Evolutionary conservation across 176 grass and related monocot genomes (phyloP), one percentile per base, ranked within the genome.

Genomic region (Rhynchospora breviuscula): DNA sequence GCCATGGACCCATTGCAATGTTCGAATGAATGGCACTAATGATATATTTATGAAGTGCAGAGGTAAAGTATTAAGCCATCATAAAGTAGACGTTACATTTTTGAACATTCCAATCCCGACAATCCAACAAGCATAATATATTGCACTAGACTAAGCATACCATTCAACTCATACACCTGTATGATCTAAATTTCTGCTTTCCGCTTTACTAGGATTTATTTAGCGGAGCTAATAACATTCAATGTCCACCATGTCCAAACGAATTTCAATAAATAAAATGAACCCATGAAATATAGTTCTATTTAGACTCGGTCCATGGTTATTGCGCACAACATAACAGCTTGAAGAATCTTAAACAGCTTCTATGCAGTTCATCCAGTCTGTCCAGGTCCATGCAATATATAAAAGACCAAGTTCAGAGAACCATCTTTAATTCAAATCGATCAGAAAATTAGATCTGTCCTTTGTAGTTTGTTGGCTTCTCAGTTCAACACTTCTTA

Each of bases 61-160:
- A 43, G 80, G 60, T 18, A 64, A 82, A 53, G 2, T 10, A 22
- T 67, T 31, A 82, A 65, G 59, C 17, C 25, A 23, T 44, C 63
- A 67, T 53, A 68, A 82, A 67, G 80, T 63, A 68, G 80, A 82
- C 80, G 80, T 82, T 82, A 82, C 62, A 82, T 54, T 82, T 40
- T 82, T 67, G 80, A 82, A 82, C 44, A 53, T 65, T 67, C 43
- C 63, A 82, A 68, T 35, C 22, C 80, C 80, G 80, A 82, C 80
- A 68, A 67, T 10, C 25, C 7, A 66, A 67, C 78, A 51, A 53
- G 3, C 21, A 31, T 25, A 15, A 67, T 63, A 67, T 53, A 29
- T 67, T 46, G 25, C 10, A 25, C 17, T 26, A 53, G n/a, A 67
- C 59, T 9, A 14, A 4, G 33, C 5, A 13, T 35, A 66, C 8